Base-by-base conservation (phyloP, 306 rosid genomes). In the Cicer pinnatifidum region DNA sequence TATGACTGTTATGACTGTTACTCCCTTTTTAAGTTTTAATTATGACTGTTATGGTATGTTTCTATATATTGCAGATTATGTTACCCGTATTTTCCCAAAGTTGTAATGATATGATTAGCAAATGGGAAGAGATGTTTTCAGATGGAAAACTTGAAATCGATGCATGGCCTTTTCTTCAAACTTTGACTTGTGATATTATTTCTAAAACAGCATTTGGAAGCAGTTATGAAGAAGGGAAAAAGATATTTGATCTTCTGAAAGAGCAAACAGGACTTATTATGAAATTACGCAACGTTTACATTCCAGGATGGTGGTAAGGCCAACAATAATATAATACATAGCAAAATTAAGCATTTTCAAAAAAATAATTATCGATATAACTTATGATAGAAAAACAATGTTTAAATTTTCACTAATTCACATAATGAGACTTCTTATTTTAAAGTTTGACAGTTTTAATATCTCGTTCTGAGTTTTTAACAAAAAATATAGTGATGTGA, bases 241-340 rank as follows among this genome's bases (percentile, higher is more conserved):
- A 28, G 51, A 85, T 87, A 50, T 87, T 85, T 51, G 38, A 82
- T 16, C 87, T 87, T 70, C 11, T 56, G 38, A 83, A 2, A 23
- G 87, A 81, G 35, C 85, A 71, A 78, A 12, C 58, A 8, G 1
- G 41, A 7, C 63, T 52, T 37, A 10, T 12, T 0, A 9, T 73
- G 39, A 69, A 48, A 72, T 17, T 7, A 0, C 8, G 0, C 6
- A 11, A 41, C 44, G 11, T 76, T 60, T 83, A 75, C 71, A 79
- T 87, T 51, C 90, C 90, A 0, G 88, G 90, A n/a, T 82, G 83
- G 86, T 65, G 90, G 88, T 84, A 79, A 35, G 68, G 16, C 44
- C 15, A 28, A 11, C 1, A 6, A n/a, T 50, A n/a, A n/a, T 50
- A 17, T 53, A 8, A 53, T 17, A 8, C 3, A 10, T 20, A 48